Evolutionary conservation across 768 basidiomycete species (phyloP).

Genomic region (Naganishia friedmannii): DNA sequence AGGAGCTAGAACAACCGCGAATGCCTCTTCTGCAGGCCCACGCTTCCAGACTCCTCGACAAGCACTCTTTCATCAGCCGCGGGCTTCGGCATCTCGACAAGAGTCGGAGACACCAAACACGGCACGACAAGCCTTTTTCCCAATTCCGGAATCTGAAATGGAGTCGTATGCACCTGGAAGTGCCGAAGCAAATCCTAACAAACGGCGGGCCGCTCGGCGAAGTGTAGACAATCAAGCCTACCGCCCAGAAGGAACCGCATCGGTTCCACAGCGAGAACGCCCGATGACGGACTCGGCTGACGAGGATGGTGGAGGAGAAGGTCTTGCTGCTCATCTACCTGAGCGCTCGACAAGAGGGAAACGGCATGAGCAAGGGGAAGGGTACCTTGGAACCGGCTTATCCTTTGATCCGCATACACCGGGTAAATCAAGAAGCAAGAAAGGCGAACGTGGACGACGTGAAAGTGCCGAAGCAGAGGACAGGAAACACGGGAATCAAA

Average conservation of each 20-base stretch:
- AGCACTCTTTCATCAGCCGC: background rate
- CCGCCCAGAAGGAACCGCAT: background rate
- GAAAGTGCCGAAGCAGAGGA: slow-evolving; percentile 2
- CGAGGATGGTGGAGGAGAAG: slow-evolving; percentile 10
- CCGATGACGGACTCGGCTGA: slow-evolving; percentile 14
- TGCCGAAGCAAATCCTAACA: background rate
- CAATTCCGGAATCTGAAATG: background rate
- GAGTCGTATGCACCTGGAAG: background rate
- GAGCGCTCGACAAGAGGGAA: slow-evolving; percentile 37
- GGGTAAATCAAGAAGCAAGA: slow-evolving; percentile 34
- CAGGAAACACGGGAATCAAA: background rate
- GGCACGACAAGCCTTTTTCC: slow-evolving; percentile 13
- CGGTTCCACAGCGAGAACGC: background rate
- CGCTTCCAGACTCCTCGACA: background rate
- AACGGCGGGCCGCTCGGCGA: background rate
- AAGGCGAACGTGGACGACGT: slow-evolving; percentile 6
- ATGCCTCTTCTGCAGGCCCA: background rate
- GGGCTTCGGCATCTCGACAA: background rate
- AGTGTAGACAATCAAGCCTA: slow-evolving; percentile 10
- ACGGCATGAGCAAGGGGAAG: slow-evolving; percentile 41
- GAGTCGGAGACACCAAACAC: background rate
- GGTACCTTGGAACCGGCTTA: slow-evolving; percentile 46
- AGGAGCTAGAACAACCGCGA: background rate
- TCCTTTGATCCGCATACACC: slow-evolving; percentile 37
- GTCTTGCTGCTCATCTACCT: slow-evolving; percentile 10